A percentile compares a stretch with the other conserved stretches of the same genome.
These are phyloP conservation scores for Paecilomyces niveus DNA, from an alignment of 2,329 filamentous ascomycete genomes.

Conservation along the genomic window DNA sequence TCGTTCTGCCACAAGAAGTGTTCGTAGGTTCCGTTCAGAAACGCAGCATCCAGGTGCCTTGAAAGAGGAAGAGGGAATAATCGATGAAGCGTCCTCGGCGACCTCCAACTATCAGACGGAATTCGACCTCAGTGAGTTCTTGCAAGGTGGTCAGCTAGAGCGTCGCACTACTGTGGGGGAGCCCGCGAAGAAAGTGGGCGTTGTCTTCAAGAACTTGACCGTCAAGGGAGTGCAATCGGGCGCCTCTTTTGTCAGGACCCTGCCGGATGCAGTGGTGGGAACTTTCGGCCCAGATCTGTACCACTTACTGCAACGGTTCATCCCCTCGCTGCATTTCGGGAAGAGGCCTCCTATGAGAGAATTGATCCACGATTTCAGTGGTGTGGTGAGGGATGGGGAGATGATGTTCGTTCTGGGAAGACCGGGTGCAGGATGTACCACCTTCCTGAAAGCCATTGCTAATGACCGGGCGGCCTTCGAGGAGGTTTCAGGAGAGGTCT, in stretches of 20 bases:
- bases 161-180: constrained; percentile 57
- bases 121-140: constrained; percentile 63
- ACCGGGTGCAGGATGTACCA: constrained; percentile 68
- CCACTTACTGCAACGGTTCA: constrained; percentile 49
- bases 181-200: constrained; percentile 69
- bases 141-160: constrained; percentile 69
- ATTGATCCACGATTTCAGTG: constrained; percentile 61
- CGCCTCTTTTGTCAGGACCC: constrained; percentile 61
- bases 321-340: constrained; percentile 45
- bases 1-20: constrained; percentile 18
- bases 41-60: constrained; percentile 15
- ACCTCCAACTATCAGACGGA: constrained; percentile 28
- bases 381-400: constrained; percentile 60
- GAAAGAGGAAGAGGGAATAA: constrained; percentile 38
- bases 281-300: constrained; percentile 79
- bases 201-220: constrained; percentile 68
- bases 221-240: constrained; percentile 65
- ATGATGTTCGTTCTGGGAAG: constrained; percentile 68
- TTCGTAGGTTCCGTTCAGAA: constrained; percentile 19
- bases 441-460: constrained; percentile 67
- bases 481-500: constrained; percentile 60
- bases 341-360: constrained; percentile 45
- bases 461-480: constrained; percentile 63
- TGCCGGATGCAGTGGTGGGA: constrained; percentile 66
- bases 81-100: constrained; percentile 31